These are phyloP conservation scores for Bauhinia variegata DNA, from an alignment of 306 rosid species.

Conservation along the genomic window DNA sequence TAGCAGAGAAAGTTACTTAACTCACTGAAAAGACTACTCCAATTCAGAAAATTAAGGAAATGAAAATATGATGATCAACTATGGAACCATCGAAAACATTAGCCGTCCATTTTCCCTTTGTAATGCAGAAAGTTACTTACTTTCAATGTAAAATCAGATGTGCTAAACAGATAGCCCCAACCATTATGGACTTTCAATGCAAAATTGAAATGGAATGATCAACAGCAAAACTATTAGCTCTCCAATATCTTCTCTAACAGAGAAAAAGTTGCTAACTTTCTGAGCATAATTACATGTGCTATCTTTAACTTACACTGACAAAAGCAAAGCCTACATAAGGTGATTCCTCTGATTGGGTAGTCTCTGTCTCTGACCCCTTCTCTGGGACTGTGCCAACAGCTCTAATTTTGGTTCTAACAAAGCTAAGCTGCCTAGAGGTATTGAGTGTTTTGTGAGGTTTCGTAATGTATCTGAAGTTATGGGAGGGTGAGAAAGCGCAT, in stretches of 20 bases:
- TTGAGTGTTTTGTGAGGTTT: constrained; percentile 35
- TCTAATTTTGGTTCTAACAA: constrained; percentile 49
- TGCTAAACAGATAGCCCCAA: constrained; percentile 35
- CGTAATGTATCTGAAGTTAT: constrained; percentile 37
- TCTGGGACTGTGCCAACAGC: constrained; percentile 67
- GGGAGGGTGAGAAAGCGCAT: constrained; percentile 41
- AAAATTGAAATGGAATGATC: background rate
- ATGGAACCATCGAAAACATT: background rate
- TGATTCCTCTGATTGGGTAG: constrained; percentile 46
- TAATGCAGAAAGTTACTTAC: background rate
- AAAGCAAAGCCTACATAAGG: constrained; percentile 48
- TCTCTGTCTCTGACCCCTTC: constrained; percentile 44
- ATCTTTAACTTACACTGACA: constrained; percentile 44
- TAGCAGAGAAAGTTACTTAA: background rate
- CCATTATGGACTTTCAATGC: background rate
- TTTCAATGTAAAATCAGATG: background rate
- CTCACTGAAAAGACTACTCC: no score
- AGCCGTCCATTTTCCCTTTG: no score
- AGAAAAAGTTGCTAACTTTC: background rate
- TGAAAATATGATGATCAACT: background rate
- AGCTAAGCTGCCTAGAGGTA: constrained; percentile 37
- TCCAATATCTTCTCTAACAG: background rate
- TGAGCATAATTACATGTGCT: background rate
- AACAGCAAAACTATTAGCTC: background rate
- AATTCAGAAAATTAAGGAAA: no score